Evolutionary conservation across 345 rosid genomes (phyloP).

Genomic region (Moricandia arvensis): DNA sequence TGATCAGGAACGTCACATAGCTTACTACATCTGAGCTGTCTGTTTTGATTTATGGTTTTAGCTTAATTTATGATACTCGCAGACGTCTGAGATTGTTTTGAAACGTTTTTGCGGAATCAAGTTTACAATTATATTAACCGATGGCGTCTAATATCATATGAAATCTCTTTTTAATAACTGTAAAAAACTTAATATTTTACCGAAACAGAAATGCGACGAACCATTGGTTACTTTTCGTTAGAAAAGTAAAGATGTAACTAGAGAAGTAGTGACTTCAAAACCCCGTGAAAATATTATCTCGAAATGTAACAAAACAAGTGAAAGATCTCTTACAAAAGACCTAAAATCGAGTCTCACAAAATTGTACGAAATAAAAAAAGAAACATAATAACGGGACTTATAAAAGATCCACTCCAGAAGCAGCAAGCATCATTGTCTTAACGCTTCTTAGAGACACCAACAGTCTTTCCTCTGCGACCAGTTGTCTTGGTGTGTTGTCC

Average conservation of each 20-base stretch:
- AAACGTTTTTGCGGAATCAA: too few species aligned
- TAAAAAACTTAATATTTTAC: too few species aligned
- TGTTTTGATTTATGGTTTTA: too few species aligned
- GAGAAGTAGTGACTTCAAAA: not conserved
- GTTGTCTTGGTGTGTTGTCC: conserved; percentile 99
- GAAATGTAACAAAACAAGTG: not conserved
- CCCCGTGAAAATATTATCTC: conserved; percentile 3
- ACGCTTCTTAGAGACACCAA: conserved; percentile 90
- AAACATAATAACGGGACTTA: not conserved
- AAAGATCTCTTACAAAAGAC: conserved; percentile 5
- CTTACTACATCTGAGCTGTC: too few species aligned
- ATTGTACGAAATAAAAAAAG: conserved; percentile 14
- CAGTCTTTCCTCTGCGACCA: conserved; percentile 92
- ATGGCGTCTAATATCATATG: too few species aligned
- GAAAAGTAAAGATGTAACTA: not conserved
- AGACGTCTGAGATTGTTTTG: too few species aligned
- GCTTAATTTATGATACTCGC: too few species aligned
- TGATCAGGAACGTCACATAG: conserved; percentile 19
- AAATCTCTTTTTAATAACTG: too few species aligned
- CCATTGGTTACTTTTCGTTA: too few species aligned
- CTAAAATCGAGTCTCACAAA: not conserved
- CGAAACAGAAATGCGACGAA: too few species aligned
- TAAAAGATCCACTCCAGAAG: conserved; percentile 3
- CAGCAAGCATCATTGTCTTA: conserved; percentile 17
- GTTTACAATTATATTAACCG: too few species aligned